Evolutionary conservation across 345 rosid species (phyloP), one percentile per base, ranked within the genome.

Genomic region (Triadica sebifera): DNA sequence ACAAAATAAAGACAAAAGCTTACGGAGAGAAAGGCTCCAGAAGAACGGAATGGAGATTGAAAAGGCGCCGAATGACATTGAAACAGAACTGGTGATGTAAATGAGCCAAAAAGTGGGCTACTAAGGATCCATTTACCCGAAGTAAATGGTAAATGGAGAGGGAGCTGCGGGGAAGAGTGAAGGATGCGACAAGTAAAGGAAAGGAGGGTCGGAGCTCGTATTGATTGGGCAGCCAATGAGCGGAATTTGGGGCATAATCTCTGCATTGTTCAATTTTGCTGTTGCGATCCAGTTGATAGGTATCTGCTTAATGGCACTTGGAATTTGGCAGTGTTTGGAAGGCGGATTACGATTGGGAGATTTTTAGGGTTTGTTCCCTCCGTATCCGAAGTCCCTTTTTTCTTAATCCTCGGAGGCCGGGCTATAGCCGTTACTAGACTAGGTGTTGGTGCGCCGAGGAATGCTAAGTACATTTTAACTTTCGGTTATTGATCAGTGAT

Each of bases 201-300:
- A 2, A 1, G 34, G 25, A 47, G 24, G 51, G 81, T 67, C 68
- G 56, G 77, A 29, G 34, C 37, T 73, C 53, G 47, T 67, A 41
- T 62, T 22, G 75, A 62, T 20, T 49, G 68, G 17, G 2, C 20
- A 17, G 84, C 73, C 70, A 88, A 58, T 45, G 85, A 76, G 11
- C 93, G 91, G 58, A 91, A 83, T 85, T 81, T 89, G 15, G 74
- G 73, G 87, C 89, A 87, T 9, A 91, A 24, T 64, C 93, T 86
- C 89, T 87, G 95, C 98, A 91, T 91, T 61, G 8, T 67, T 47
- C 4, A 19, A 20, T 20, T 65, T 66, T 46, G 9, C 9, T 12
- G 25, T 43, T 45, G 46, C 63, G 29, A 17, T 55, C 25, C 59
- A 5, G 55, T 24, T 46, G 5, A 12, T 62, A 38, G 67, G 20